Percentiles rank a stretch among this genome's conserved stretches.
These are phyloP conservation scores for Alloteropsis semialata DNA, from an alignment of 176 grass and related monocot species.

Conservation along the genomic window DNA sequence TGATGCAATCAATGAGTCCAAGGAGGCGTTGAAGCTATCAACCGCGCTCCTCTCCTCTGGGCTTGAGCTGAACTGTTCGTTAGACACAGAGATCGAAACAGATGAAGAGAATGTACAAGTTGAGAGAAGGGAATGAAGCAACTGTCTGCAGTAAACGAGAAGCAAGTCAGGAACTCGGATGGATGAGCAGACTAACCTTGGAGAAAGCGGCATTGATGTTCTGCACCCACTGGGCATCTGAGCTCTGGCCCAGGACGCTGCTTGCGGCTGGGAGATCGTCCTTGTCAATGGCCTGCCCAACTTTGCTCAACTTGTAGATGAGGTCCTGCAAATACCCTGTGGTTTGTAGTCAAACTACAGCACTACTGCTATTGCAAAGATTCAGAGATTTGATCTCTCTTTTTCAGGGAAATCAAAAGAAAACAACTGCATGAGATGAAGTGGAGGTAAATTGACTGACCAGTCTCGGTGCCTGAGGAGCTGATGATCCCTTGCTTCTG, in stretches of 20 bases:
- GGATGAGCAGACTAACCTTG: slow-evolving; percentile 46
- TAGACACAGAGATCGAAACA: background rate
- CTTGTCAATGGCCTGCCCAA: slow-evolving; percentile 91
- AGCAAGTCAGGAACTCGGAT: background rate
- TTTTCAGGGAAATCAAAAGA: background rate
- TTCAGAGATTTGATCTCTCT: background rate
- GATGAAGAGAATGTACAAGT: background rate
- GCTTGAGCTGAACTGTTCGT: slow-evolving; percentile 71
- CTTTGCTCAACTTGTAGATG: slow-evolving; percentile 94
- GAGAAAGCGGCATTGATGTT: slow-evolving; percentile 83
- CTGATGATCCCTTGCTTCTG: slow-evolving; percentile 79
- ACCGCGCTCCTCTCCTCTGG: slow-evolving; percentile 60
- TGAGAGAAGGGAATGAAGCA: background rate
- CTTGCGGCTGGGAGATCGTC: slow-evolving; percentile 63
- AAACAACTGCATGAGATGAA: background rate
- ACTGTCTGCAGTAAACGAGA: background rate
- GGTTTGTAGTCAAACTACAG: slow-evolving; percentile 21
- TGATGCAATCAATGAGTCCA: slow-evolving; percentile 73
- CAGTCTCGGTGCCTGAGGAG: slow-evolving; percentile 60
- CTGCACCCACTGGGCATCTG: slow-evolving; percentile 58
- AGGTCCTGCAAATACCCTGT: slow-evolving; percentile 91
- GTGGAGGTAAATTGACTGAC: background rate
- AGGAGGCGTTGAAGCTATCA: slow-evolving; percentile 79
- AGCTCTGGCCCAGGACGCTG: slow-evolving; percentile 51
- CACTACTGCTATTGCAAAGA: background rate